Evolutionary conservation across 345 rosid species (phyloP).

Genomic region (Euphorbia tirucalli): DNA sequence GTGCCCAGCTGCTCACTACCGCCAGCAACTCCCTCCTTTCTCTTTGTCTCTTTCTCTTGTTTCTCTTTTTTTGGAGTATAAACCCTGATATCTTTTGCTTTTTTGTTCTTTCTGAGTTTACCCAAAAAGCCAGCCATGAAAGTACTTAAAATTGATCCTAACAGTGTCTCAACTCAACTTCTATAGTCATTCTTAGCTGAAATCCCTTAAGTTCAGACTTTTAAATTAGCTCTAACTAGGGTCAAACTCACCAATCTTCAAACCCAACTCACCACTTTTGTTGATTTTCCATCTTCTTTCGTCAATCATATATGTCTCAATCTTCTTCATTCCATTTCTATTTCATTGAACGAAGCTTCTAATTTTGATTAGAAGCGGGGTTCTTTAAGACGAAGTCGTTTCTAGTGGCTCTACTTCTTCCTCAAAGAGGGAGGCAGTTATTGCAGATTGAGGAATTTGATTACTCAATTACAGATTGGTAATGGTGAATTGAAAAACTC

Average conservation of each 20-base stretch:
- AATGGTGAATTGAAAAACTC: no score
- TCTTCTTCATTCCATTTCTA: constrained; percentile 47
- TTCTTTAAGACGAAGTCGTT: constrained; percentile 38
- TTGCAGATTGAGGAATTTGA: no score
- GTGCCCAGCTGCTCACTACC: no score
- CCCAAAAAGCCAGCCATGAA: constrained; percentile 40
- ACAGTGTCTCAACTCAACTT: constrained; percentile 26
- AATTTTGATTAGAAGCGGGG: constrained; percentile 60
- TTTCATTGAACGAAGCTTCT: constrained; percentile 53
- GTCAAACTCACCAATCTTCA: constrained; percentile 58
- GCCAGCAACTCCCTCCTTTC: no score
- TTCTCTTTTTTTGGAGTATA: no score
- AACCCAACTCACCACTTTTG: constrained; percentile 55
- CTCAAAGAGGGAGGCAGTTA: constrained; percentile 70
- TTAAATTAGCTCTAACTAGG: constrained; percentile 72
- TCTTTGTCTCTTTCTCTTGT: no score
- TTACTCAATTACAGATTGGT: no score
- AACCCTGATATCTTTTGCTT: no score
- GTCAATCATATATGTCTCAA: constrained; percentile 54
- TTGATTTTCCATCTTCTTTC: constrained; percentile 40
- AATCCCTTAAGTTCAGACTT: constrained; percentile 42
- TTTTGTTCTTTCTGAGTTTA: no score
- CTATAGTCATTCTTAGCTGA: constrained; percentile 41
- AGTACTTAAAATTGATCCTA: constrained; percentile 43
- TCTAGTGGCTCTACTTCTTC: constrained; percentile 23